phyloP scores from a whole-genome alignment of 148 eudicot genomes.

The Hydrangea macrophylla region DNA sequence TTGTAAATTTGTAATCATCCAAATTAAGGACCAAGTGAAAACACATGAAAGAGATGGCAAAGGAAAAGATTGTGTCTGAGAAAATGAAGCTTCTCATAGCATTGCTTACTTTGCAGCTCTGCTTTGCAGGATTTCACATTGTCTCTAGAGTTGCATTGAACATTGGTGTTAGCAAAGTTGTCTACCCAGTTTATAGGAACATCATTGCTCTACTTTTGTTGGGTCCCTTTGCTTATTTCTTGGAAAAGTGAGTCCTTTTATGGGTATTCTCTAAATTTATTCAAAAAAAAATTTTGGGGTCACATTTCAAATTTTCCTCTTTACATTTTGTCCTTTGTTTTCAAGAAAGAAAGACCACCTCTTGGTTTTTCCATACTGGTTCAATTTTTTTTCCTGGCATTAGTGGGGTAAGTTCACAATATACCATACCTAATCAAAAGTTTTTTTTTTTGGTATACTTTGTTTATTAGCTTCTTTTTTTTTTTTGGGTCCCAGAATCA shows the following conservation, averaged over 20 bases:
- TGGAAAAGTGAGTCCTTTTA: conserved; percentile 56
- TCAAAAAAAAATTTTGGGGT: background rate
- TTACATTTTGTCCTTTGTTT: conserved; percentile 2
- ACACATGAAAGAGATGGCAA: conserved; percentile 31
- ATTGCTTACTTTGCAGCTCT: conserved; percentile 61
- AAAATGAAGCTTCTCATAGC: conserved; percentile 68
- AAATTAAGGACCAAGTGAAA: background rate
- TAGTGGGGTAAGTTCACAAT: conserved; percentile 50
- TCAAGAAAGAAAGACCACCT: conserved; percentile 87
- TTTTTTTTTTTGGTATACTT: background rate
- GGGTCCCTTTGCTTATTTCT: conserved; percentile 72
- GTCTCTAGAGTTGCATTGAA: conserved; percentile 79
- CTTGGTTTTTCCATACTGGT: conserved; percentile 55
- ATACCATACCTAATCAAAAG: background rate
- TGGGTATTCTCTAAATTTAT: too few relatives aligned
- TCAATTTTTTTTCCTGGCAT: conserved; percentile 74
- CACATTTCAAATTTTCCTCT: too few relatives aligned
- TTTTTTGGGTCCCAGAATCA: conserved; percentile 55
- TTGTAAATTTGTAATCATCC: background rate
- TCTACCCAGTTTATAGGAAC: conserved; percentile 76
- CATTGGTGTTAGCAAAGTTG: conserved; percentile 81
- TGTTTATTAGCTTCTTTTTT: background rate
- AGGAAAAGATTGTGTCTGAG: conserved; percentile 34
- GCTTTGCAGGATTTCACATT: conserved; percentile 83
- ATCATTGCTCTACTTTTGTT: conserved; percentile 58